Evolutionary conservation across 805 yeast genomes (phyloP).

Genomic region (Starmera pachycereana): DNA sequence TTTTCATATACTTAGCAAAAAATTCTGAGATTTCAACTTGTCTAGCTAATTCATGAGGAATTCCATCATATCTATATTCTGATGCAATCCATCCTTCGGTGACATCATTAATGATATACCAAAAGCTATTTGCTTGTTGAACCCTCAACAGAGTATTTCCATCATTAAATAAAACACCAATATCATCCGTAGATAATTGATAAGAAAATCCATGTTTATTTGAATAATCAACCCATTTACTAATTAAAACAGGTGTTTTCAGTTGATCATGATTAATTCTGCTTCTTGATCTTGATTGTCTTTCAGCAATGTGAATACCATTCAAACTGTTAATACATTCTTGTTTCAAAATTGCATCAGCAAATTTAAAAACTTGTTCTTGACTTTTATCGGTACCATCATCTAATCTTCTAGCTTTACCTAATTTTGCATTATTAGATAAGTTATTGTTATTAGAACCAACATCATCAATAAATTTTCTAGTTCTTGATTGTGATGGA

Average conservation of each 20-base stretch:
- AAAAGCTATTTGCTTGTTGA: conserved; percentile 50
- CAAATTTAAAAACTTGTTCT: conserved; percentile 14
- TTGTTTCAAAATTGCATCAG: conserved; percentile 26
- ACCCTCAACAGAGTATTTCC: conserved; percentile 72
- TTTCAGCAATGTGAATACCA: conserved; percentile 34
- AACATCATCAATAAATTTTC: conserved; percentile 21
- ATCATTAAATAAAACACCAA: conserved; percentile 85
- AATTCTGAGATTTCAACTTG: conserved; percentile 81
- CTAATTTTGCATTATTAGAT: conserved; percentile 19
- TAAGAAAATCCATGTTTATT: conserved; percentile 93
- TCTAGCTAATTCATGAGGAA: conserved; percentile 44
- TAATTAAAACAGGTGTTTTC: conserved; percentile 57
- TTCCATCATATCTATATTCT: conserved; percentile 30
- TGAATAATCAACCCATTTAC: conserved; percentile 97
- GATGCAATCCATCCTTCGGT: conserved; percentile 45
- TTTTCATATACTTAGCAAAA: conserved; percentile 86
- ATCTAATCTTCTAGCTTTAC: conserved; percentile 29
- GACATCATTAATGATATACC: conserved; percentile 45
- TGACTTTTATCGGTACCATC: conserved; percentile 12
- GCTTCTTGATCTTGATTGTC: conserved; percentile 24
- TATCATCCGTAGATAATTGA: conserved; percentile 80
- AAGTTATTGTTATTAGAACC: not conserved
- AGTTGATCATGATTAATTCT: conserved; percentile 4
- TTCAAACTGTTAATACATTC: conserved; percentile 35
- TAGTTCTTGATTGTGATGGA: conserved; percentile 12